Conservation (phyloP, 139 green algal genomes). For the Spirogloea muscicola region DNA sequence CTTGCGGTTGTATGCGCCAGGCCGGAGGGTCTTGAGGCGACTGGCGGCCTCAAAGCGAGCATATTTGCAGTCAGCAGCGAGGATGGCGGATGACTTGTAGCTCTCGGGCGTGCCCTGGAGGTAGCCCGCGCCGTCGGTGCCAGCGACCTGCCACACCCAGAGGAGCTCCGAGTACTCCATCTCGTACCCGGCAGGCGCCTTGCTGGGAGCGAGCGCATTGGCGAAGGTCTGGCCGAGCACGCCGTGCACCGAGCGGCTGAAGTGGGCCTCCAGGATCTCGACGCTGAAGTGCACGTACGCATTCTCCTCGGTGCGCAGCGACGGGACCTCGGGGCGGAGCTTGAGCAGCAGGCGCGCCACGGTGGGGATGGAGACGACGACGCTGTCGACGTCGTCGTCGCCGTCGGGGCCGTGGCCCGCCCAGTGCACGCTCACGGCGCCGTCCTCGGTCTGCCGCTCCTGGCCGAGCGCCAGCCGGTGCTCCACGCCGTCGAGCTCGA, state of each 20-base stretch:
- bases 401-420: too few relatives aligned
- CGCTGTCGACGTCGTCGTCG: not conserved
- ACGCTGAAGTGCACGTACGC: conserved; percentile 18
- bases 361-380: not conserved
- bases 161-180: conserved; percentile 32
- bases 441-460: not conserved
- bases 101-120: conserved; percentile 22
- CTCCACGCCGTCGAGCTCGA: conserved; percentile 8
- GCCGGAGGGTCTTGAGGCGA: too few relatives aligned
- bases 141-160: conserved; percentile 36
- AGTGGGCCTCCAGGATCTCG: conserved; percentile 16
- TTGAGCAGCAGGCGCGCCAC: conserved; percentile 5
- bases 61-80: conserved; percentile 31
- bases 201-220: conserved; percentile 19
- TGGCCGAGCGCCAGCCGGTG: not conserved
- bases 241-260: conserved; percentile 6
- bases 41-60: conserved; percentile 9
- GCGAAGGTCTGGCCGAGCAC: conserved; percentile 29
- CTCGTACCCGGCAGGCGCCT: conserved; percentile 18
- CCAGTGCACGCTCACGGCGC: too few relatives aligned
- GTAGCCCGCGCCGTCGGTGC: conserved; percentile 21
- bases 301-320: not conserved
- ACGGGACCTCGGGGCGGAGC: not conserved
- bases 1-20: too few relatives aligned
- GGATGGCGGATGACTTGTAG: conserved; percentile 31